These are phyloP conservation scores for Monosporascus ibericus DNA, from an alignment of 2,329 filamentous ascomycete genomes.

Conservation along the genomic window DNA sequence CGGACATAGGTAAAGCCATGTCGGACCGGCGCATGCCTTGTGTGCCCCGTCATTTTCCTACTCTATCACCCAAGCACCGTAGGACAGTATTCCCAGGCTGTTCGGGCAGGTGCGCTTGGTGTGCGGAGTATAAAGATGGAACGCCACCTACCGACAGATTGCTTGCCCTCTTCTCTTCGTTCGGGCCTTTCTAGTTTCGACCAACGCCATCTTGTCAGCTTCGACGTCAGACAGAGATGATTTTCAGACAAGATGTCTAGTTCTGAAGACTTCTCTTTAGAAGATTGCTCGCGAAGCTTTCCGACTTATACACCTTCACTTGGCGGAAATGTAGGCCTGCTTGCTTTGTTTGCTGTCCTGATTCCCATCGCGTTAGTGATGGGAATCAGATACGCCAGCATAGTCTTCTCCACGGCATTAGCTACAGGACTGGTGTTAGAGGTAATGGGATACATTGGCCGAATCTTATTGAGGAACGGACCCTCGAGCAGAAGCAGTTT, in stretches of 20 bases:
- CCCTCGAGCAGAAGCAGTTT: conserved; percentile 31
- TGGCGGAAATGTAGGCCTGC: conserved; percentile 34
- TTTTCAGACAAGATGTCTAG: conserved; percentile 15
- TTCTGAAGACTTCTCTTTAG: conserved; percentile 12
- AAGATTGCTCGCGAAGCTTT: conserved; percentile 21
- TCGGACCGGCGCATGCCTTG: conserved; percentile 9
- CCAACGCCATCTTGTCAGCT: too few species aligned
- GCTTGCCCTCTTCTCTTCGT: not conserved
- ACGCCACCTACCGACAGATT: not conserved
- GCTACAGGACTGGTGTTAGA: conserved; percentile 37
- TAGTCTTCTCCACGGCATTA: conserved; percentile 34
- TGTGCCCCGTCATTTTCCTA: conserved; percentile 4
- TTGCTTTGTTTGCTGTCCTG: conserved; percentile 33
- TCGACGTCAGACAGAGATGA: conserved; percentile 5
- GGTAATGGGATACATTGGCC: conserved; percentile 40
- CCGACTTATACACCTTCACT: conserved; percentile 31
- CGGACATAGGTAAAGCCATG: conserved; percentile 1
- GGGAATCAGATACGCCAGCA: conserved; percentile 33
- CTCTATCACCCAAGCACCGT: conserved; percentile 3
- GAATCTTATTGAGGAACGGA: conserved; percentile 33
- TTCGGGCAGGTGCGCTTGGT: conserved; percentile 1
- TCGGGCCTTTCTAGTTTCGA: not conserved
- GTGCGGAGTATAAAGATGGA: conserved; percentile 5
- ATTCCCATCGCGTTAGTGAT: conserved; percentile 31
- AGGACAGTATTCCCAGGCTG: conserved; percentile 3